Evolutionary conservation across 306 rosid genomes (phyloP).

Genomic region (Fragaria nilgerrensis): DNA sequence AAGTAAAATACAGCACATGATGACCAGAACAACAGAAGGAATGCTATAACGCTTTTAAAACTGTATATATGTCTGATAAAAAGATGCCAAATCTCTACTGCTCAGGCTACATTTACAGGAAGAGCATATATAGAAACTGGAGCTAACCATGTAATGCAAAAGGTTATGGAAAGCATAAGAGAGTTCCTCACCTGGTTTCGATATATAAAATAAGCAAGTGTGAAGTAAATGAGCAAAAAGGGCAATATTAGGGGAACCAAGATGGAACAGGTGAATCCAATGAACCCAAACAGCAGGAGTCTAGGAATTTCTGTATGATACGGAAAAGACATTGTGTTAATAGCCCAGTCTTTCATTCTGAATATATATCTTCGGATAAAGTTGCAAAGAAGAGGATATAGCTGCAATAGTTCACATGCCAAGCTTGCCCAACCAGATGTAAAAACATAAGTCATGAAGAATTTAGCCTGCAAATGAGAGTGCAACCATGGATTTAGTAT

Average conservation of each 20-base stretch:
- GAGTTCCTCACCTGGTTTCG: conserved; percentile 72
- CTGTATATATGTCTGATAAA: neutral
- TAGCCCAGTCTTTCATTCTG: conserved; percentile 39
- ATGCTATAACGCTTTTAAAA: neutral
- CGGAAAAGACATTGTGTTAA: conserved; percentile 55
- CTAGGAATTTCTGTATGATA: conserved; percentile 93
- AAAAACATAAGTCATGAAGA: conserved; percentile 85
- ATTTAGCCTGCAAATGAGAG: conserved; percentile 54
- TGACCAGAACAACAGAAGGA: neutral
- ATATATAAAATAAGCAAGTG: conserved; percentile 82
- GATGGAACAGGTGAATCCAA: conserved; percentile 82
- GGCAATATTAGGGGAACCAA: conserved; percentile 88
- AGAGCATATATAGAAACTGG: neutral
- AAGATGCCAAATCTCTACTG: neutral
- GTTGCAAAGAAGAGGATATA: conserved; percentile 62
- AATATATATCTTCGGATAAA: conserved; percentile 44
- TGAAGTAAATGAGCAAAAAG: conserved; percentile 72
- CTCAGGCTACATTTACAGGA: neutral
- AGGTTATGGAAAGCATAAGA: neutral
- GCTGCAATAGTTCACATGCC: conserved; percentile 79
- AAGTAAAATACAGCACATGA: neutral
- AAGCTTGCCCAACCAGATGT: conserved; percentile 97
- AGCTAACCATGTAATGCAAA: neutral
- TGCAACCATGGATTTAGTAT: neutral
- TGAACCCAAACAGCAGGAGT: conserved; percentile 75